Evolutionary conservation across 192 early-diverging fungal species (phyloP).

Genomic region (Backusella psychrophila): DNA sequence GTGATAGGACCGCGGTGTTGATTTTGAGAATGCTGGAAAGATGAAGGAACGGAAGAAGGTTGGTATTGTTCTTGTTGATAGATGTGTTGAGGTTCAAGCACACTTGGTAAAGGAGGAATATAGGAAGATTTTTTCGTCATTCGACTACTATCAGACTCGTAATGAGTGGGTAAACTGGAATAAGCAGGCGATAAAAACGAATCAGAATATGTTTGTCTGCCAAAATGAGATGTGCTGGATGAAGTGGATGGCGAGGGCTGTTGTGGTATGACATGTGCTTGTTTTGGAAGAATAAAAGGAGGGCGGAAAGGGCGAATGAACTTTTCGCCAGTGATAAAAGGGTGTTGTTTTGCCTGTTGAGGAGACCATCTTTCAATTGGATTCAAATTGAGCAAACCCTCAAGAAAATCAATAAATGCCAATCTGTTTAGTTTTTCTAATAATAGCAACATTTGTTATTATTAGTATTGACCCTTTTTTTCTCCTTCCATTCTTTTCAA

Average conservation of each 20-base stretch:
- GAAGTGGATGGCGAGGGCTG: neutral
- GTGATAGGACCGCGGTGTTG: neutral
- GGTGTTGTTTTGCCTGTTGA: constrained; percentile 90
- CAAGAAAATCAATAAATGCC: constrained; percentile 89
- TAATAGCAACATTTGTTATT: neutral
- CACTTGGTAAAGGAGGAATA: constrained; percentile 13
- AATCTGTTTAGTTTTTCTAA: constrained; percentile 70
- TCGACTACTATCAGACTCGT: neutral
- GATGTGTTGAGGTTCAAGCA: constrained; percentile 9
- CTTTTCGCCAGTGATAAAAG: constrained; percentile 91
- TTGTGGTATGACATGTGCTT: neutral
- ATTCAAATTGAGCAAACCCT: constrained; percentile 87
- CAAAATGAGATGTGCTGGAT: neutral
- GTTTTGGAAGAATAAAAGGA: constrained; percentile 17
- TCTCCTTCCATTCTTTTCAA: neutral
- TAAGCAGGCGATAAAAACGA: constrained; percentile 14
- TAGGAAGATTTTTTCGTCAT: constrained; percentile 5
- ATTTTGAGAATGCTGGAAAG: constrained; percentile 1
- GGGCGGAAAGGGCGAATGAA: constrained; percentile 71
- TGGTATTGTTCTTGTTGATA: neutral
- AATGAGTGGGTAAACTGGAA: constrained; percentile 16
- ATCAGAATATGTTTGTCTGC: neutral
- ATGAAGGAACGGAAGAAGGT: neutral
- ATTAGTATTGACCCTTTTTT: neutral
- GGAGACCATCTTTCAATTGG: constrained; percentile 95